A percentile compares a stretch with the other conserved stretches of the same genome.
These are phyloP conservation scores for Lachnellula cervina DNA, from an alignment of 2,329 filamentous ascomycete genomes.

Conservation along the genomic window DNA sequence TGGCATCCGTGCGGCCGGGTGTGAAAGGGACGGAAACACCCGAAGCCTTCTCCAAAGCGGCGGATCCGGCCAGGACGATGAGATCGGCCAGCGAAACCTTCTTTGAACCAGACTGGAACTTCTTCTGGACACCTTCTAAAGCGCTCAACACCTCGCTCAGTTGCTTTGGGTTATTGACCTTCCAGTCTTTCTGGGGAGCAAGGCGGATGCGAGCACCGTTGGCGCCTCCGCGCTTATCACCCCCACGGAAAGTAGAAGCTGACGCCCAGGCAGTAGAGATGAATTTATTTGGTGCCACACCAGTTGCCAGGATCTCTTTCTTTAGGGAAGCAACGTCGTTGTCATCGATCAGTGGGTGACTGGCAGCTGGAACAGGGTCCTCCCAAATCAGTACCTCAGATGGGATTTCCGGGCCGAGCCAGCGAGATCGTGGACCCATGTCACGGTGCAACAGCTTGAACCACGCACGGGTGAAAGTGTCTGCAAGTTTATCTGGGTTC, in stretches of 20 bases:
- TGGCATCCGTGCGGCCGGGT: constrained; percentile 52
- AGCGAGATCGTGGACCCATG: constrained; percentile 51
- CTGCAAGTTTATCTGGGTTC: constrained; percentile 62
- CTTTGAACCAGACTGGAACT: constrained; percentile 41
- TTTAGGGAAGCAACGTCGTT: constrained; percentile 54
- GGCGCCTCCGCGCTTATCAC: constrained; percentile 78
- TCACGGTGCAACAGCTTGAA: constrained; percentile 60
- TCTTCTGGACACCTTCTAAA: constrained; percentile 38
- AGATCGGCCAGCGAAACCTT: constrained; percentile 55
- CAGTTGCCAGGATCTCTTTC: constrained; percentile 60
- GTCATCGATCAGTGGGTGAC: constrained; percentile 41
- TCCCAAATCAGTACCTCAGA: constrained; percentile 51
- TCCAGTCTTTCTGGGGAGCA: constrained; percentile 63
- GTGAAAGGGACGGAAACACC: constrained; percentile 46
- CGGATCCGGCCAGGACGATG: constrained; percentile 52
- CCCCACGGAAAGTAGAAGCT: constrained; percentile 66
- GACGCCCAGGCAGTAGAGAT: constrained; percentile 65
- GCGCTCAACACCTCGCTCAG: neutral
- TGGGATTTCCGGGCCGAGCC: constrained; percentile 53
- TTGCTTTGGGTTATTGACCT: constrained; percentile 62
- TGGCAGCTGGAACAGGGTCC: constrained; percentile 46
- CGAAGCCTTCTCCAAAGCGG: constrained; percentile 52
- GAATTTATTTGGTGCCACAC: constrained; percentile 55
- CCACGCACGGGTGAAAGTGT: constrained; percentile 70
- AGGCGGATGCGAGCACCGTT: constrained; percentile 68